phyloP scores from a whole-genome alignment of 164 flowering plant species.

The Houttuynia cordata region DNA sequence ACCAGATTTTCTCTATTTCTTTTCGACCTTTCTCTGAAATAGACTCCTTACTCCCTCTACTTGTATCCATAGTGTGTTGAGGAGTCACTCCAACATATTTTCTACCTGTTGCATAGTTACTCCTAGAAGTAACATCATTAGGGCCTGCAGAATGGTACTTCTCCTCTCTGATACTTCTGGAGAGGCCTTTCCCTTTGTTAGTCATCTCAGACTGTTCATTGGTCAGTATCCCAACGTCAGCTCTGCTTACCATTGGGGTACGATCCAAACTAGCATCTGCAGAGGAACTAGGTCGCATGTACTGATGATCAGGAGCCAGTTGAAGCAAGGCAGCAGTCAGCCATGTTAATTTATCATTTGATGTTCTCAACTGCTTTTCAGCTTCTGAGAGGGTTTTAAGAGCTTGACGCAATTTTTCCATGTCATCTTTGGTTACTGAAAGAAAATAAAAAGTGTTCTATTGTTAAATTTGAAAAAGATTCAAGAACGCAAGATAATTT shows the following conservation, averaged over 20 bases:
- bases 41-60: constrained; percentile 21
- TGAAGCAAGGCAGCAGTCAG: constrained; percentile 94
- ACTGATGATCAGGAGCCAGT: constrained; percentile 95
- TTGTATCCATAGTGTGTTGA: constrained; percentile 20
- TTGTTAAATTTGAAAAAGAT: background rate
- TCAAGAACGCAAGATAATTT: background rate
- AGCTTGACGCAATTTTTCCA: constrained; percentile 93
- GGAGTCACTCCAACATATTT: constrained; percentile 21
- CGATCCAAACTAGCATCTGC: constrained; percentile 57
- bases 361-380: constrained; percentile 84
- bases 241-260: constrained; percentile 48
- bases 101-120: constrained; percentile 21
- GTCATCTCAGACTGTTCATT: constrained; percentile 20
- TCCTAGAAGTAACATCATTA: constrained; percentile 13
- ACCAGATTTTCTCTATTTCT: constrained; percentile 72
- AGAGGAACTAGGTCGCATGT: constrained; percentile 70
- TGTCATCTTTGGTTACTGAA: constrained; percentile 88
- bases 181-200: constrained; percentile 22
- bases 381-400: constrained; percentile 91
- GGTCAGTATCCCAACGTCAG: too few species aligned
- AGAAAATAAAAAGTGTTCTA: background rate
- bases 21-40: constrained; percentile 18
- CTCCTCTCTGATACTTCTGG: constrained; percentile 20
- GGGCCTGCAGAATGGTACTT: constrained; percentile 26
- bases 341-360: constrained; percentile 93